Percentiles rank a stretch among this genome's conserved stretches.
Conservation (phyloP, 805 yeast genomes). For the Saccharomycopsis guyanensis region DNA sequence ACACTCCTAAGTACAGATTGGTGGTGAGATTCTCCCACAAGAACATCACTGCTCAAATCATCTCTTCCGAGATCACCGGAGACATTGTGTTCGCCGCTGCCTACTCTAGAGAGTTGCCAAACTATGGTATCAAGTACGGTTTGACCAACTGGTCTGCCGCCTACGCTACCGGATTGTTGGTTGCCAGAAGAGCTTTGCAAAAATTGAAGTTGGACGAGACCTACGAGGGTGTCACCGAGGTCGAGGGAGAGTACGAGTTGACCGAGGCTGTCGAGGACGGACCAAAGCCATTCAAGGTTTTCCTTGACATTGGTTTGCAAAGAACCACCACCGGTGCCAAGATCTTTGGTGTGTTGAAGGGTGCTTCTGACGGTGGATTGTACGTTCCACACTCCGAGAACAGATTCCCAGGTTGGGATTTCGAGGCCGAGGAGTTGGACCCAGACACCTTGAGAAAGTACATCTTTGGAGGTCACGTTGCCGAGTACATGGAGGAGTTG, state of each 20-base stretch:
- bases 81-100: constrained; percentile 95
- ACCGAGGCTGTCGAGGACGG: constrained; percentile 99
- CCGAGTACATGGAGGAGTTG: constrained; percentile 99
- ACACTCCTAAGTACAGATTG: constrained; percentile 98
- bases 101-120: constrained; percentile 97
- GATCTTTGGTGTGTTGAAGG: constrained; percentile 98
- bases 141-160: constrained; percentile 99
- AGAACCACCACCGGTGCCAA: constrained; percentile 99
- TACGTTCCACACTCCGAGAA: constrained; percentile 98
- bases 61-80: constrained; percentile 95
- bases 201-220: constrained; percentile 98
- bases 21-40: constrained; percentile 99
- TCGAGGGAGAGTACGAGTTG: constrained; percentile 97
- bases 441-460: constrained; percentile 96
- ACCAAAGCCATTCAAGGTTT: constrained; percentile 99
- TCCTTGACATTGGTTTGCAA: constrained; percentile 97
- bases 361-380: constrained; percentile 99
- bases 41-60: constrained; percentile 96
- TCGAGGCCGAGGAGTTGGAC: constrained; percentile 96
- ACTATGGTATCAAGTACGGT: constrained; percentile 96
- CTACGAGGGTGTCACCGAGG: constrained; percentile 98
- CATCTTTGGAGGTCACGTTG: constrained; percentile 99
- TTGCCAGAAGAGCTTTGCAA: constrained; percentile 98
- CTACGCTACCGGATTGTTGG: constrained; percentile 95
- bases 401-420: constrained; percentile 99